Evolutionary conservation across 2,329 filamentous ascomycete species (phyloP).

Genomic region (Colletotrichum horii): DNA sequence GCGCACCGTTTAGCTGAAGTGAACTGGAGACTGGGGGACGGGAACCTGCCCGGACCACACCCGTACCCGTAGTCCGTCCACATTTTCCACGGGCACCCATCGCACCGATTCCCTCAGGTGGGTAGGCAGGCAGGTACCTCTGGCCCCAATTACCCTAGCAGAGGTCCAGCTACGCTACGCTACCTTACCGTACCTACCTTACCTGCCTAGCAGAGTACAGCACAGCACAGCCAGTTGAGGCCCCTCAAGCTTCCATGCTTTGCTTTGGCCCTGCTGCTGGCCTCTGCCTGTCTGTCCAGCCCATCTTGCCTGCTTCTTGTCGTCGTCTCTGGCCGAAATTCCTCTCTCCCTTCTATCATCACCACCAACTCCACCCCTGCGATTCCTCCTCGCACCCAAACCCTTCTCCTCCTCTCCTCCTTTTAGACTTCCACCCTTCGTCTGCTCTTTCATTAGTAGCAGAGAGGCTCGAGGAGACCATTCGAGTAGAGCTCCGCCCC

Average conservation of each 20-base stretch:
- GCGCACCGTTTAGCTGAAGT: neutral
- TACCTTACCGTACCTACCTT: neutral
- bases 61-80: neutral
- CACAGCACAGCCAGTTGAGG: neutral
- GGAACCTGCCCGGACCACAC: neutral
- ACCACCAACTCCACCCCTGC: slow-evolving; percentile 23
- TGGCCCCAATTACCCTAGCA: neutral
- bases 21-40: neutral
- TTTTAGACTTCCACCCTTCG: slow-evolving; percentile 14
- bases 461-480: slow-evolving; percentile 22
- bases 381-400: slow-evolving; percentile 17
- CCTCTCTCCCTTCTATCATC: slow-evolving; percentile 21
- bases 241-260: neutral
- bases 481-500: neutral
- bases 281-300: neutral
- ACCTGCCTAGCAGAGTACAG: neutral
- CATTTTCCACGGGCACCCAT: neutral
- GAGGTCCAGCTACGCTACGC: neutral
- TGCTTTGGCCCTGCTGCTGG: neutral
- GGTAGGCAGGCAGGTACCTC: neutral
- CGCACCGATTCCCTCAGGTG: neutral
- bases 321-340: slow-evolving; percentile 17
- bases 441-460: slow-evolving; percentile 26
- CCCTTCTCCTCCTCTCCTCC: slow-evolving; percentile 17
- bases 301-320: neutral